Conservation (phyloP, 2,329 filamentous ascomycete genomes). For the Cladosporium sp. region DNA sequence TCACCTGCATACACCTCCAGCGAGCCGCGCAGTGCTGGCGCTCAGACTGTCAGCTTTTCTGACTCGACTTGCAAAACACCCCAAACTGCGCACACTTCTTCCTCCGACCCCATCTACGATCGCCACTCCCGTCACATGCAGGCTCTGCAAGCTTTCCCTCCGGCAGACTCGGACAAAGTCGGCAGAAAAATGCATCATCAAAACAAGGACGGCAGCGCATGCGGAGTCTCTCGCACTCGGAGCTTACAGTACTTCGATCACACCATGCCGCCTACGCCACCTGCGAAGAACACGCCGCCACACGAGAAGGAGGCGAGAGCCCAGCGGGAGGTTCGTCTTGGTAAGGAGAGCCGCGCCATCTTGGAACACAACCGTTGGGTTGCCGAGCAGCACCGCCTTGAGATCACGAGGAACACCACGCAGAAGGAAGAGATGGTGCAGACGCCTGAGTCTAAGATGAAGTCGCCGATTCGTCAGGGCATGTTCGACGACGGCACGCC, state of each 20-base stretch:
- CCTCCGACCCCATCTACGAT: slow-evolving; percentile 23
- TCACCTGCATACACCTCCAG: not conserved
- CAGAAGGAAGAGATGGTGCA: slow-evolving; percentile 1
- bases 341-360: not conserved
- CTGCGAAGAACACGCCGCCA: slow-evolving; percentile 47
- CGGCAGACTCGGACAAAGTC: slow-evolving; percentile 20
- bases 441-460: not conserved
- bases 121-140: slow-evolving; percentile 2
- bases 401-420: not conserved
- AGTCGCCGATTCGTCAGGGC: not conserved
- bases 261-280: slow-evolving; percentile 42
- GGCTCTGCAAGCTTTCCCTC: slow-evolving; percentile 21
- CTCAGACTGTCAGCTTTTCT: not conserved
- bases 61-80: slow-evolving; percentile 19
- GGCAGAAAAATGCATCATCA: slow-evolving; percentile 12
- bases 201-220: slow-evolving; percentile 4
- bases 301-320: slow-evolving; percentile 22
- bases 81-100: slow-evolving; percentile 20
- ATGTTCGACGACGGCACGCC: slow-evolving; percentile 7
- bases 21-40: slow-evolving; percentile 6
- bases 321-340: not conserved
- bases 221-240: slow-evolving; percentile 27
- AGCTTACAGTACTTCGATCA: slow-evolving; percentile 33
- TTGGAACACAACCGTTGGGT: not conserved
- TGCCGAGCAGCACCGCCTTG: not conserved